Evolutionary conservation across 2,329 filamentous ascomycete species (phyloP).

Genomic region (Colletotrichum viniferum): DNA sequence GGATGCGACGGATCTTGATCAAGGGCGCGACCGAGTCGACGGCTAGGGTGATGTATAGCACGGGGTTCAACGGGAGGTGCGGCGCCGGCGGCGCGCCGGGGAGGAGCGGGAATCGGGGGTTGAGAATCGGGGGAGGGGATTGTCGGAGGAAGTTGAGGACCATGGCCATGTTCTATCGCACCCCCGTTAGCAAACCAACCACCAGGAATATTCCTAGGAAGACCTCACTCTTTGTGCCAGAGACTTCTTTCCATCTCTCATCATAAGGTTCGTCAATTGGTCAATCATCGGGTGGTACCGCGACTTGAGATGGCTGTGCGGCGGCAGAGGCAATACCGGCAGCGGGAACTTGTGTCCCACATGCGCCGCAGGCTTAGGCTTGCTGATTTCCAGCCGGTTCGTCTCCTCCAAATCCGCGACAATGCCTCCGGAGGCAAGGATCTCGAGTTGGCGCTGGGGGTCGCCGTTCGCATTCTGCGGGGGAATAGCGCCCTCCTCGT

Average conservation of each 20-base stretch:
- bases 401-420: conserved; percentile 20
- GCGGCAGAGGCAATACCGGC: conserved; percentile 69
- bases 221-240: conserved; percentile 81
- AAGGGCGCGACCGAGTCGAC: conserved; percentile 93
- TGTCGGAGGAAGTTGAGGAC: conserved; percentile 88
- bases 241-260: conserved; percentile 89
- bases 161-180: conserved; percentile 77
- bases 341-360: conserved; percentile 71
- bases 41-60: conserved; percentile 86
- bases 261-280: conserved; percentile 89
- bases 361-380: not conserved
- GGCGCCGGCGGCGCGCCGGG: conserved; percentile 77
- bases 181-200: not conserved
- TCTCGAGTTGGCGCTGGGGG: conserved; percentile 30
- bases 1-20: conserved; percentile 76
- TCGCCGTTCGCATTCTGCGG: conserved; percentile 26
- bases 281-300: conserved; percentile 85
- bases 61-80: conserved; percentile 86
- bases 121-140: conserved; percentile 77
- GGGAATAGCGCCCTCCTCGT: conserved; percentile 45
- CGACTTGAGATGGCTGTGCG: conserved; percentile 69
- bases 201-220: not conserved
- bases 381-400: not conserved
- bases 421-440: conserved; percentile 33
- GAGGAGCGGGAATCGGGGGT: conserved; percentile 72